Base-by-base conservation (phyloP, 208 protist genomes). In the Leishmania lainsoni region DNA sequence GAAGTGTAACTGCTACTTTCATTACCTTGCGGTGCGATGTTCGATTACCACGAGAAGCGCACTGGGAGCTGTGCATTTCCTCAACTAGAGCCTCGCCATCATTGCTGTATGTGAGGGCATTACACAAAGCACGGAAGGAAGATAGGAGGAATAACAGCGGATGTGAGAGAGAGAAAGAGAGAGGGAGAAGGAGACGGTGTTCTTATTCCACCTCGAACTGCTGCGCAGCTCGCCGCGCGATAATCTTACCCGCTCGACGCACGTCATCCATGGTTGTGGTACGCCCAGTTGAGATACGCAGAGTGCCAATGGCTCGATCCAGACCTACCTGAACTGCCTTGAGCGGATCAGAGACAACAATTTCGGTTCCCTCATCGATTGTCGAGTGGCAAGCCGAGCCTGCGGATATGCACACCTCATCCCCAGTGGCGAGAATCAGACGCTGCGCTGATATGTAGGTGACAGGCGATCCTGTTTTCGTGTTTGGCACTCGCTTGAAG, bases 321-420 rank as follows among this genome's bases (percentile, higher is more conserved):
- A 92, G 32, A 17, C 87, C 76, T 14, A 94, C 89, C 42, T 88
- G 79, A 8, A 98, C 86, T 56, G 89, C 88, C 52, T 92, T 86
- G 49, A 97, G 87, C n/a, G 93, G 85, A 10, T 82, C 79, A 26
- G 93, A 97, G 22, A 97, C 88, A 16, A 89, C 81, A 66, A 96
- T 85, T 16, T 86, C 74, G 35, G 76, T 87, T 26, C 78, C 87
- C 9, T 90, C 85, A 29, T 81, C 86, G 6, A 85, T 80, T 5
- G 90, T 87, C 39, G 93, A 90, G 84, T 98, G 93, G 71, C 95
- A 98, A 29, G 95, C 95, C 10, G 92, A 93, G 22, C 95, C 95
- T 22, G 95, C 92, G 1, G 93, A 97, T 73, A 98, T 88, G 84
- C 93, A 96, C 56, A 98, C 93, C 71, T 83, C 76, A 66, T 97